Evolutionary conservation across 2,329 filamentous ascomycete genomes (phyloP), one percentile per base, ranked within the genome.

Genomic region (Colletotrichum cordylinicola): DNA sequence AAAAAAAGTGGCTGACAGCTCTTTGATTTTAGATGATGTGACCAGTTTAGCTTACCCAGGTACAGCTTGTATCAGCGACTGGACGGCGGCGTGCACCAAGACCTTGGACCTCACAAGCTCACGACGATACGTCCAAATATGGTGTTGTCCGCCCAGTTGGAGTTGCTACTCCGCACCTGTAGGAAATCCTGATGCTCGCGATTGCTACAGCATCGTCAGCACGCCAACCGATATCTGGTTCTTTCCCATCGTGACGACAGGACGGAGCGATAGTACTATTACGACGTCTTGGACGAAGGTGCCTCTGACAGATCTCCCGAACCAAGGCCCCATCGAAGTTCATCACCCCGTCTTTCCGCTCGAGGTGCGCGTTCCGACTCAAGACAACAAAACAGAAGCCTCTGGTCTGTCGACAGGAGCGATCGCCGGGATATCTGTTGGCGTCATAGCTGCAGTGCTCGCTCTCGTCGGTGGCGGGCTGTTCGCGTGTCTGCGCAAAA

Each of bases 151-250:
- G 18, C 69, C 69, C 4, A 48, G 66, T 6, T 74, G 67, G 56
- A 21, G n/a, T 13, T 74, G 71, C 33, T 58, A 70, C 39, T 6
- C 15, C 1, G 18, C 9, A 4, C 24, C 27, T 3, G 33, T 10
- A 18, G 5, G 52, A 12, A 33, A 12, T 9, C 56, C 65, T 2
- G 62, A 16, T 4, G 21, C 6, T 3, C 65, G 71, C 2, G 71
- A 74, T 27, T 74, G 71, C 31, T 66, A 70, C 21, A 74, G 66
- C 15, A 13, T 70, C 0, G 39, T 74, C 7, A 74, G 66, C 8
- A 74, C 71, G 3, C 58, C 56, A 6, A 74, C 58, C 8, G 71
- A 74, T 3, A n/a, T 70, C 39, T 74, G 71, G 71, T 58, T 74
- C 56, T 70, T 48, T 27, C 69, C 69, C 4, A 27, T 70, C 9